Percentiles rank a stretch among this genome's conserved stretches.
Conservation (phyloP, 148 eudicot species). For the Pharnaceum exiguum region DNA sequence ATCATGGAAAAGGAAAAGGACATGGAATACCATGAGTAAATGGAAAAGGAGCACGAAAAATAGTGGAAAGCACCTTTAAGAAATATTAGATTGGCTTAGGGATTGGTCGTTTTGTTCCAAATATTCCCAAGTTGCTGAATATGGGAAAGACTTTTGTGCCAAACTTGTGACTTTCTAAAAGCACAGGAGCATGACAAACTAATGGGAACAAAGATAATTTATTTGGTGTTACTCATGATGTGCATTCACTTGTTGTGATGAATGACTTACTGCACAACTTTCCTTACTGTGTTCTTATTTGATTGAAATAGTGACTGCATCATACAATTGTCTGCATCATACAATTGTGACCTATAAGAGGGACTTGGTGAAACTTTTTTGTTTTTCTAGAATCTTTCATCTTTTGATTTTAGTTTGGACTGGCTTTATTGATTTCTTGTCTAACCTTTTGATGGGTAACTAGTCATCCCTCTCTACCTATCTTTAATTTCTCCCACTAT, state of each 20-base stretch:
- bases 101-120: constrained; percentile 3
- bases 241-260: too few species aligned
- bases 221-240: neutral
- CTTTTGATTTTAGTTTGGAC: too few species aligned
- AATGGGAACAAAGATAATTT: constrained; percentile 2
- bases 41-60: neutral
- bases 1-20: neutral
- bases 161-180: constrained; percentile 16
- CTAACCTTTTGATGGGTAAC: too few species aligned
- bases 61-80: neutral
- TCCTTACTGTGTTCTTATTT: too few species aligned
- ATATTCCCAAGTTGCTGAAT: constrained; percentile 9
- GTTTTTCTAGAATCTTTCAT: too few species aligned
- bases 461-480: too few species aligned
- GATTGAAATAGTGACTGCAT: too few species aligned
- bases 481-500: too few species aligned
- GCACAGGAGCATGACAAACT: constrained; percentile 1
- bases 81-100: neutral
- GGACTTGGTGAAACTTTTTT: neutral
- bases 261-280: too few species aligned
- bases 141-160: constrained; percentile 7
- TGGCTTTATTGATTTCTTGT: too few species aligned
- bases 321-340: too few species aligned
- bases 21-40: neutral
- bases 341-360: neutral